Percentiles rank a stretch among this genome's conserved stretches.
These are phyloP conservation scores for Phaeotremella fagi DNA, from an alignment of 768 basidiomycete species.

Conservation along the genomic window DNA sequence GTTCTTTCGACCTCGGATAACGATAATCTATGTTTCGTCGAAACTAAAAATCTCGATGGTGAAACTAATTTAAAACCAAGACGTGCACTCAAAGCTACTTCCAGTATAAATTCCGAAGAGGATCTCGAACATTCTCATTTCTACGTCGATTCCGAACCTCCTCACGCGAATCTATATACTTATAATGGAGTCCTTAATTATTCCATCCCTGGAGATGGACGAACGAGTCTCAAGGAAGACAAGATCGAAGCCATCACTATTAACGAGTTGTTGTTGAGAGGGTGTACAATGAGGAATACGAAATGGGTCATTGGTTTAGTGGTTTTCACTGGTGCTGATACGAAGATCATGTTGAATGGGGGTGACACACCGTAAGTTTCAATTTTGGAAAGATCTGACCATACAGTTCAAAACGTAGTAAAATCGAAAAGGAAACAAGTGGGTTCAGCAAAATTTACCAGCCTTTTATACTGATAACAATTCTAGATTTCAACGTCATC, in stretches of 20 bases:
- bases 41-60: constrained; percentile 97
- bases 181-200: constrained; percentile 84
- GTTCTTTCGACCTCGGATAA: constrained; percentile 87
- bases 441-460: constrained; percentile 16
- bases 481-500: constrained; percentile 70
- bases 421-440: constrained; percentile 94
- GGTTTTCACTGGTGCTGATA: constrained; percentile 82
- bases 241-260: constrained; percentile 59
- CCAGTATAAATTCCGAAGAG: constrained; percentile 72
- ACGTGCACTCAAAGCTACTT: constrained; percentile 68
- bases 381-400: neutral
- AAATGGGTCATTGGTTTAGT: constrained; percentile 91
- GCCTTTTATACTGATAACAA: neutral
- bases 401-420: constrained; percentile 75
- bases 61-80: constrained; percentile 95
- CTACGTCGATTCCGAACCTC: constrained; percentile 84
- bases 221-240: constrained; percentile 38
- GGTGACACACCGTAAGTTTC: constrained; percentile 66
- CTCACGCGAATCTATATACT: constrained; percentile 85
- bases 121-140: constrained; percentile 84
- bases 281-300: constrained; percentile 84
- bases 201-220: constrained; percentile 53
- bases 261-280: constrained; percentile 87
- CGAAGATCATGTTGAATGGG: constrained; percentile 61
- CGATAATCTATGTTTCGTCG: constrained; percentile 87